Evolutionary conservation across 2,329 filamentous ascomycete genomes (phyloP).

Genomic region (Xylaria sp.): DNA sequence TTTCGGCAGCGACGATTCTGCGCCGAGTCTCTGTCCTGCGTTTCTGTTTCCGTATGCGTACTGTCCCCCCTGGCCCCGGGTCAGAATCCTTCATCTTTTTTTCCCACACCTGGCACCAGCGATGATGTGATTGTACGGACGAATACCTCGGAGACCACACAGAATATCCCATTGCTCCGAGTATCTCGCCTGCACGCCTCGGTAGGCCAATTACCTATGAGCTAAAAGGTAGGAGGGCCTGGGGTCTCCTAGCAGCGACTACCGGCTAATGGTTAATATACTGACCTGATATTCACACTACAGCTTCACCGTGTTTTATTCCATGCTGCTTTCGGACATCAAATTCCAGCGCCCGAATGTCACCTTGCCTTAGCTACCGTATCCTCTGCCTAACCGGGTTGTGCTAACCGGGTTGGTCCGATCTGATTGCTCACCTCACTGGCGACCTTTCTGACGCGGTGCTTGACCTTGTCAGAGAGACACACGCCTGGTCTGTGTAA

Average conservation of each 20-base stretch:
- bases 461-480: background rate
- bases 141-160: no score
- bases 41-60: no score
- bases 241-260: background rate
- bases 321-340: slow-evolving; percentile 9
- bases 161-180: no score
- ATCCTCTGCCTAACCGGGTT: no score
- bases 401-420: background rate
- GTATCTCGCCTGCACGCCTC: no score
- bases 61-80: background rate
- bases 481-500: background rate
- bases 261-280: background rate
- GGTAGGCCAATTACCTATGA: background rate
- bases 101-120: background rate
- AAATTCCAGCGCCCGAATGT: slow-evolving; percentile 13
- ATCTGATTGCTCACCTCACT: slow-evolving; percentile 12
- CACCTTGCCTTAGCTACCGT: background rate
- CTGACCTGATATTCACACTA: background rate
- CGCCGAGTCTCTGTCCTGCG: background rate
- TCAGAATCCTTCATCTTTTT: background rate
- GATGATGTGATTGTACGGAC: no score
- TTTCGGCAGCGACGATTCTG: background rate
- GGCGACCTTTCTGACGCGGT: slow-evolving; percentile 6
- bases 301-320: slow-evolving; percentile 1
- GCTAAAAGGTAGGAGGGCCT: background rate